Base-by-base conservation (phyloP, 192 early-diverging fungal genomes). In the Coemansia sp. region DNA sequence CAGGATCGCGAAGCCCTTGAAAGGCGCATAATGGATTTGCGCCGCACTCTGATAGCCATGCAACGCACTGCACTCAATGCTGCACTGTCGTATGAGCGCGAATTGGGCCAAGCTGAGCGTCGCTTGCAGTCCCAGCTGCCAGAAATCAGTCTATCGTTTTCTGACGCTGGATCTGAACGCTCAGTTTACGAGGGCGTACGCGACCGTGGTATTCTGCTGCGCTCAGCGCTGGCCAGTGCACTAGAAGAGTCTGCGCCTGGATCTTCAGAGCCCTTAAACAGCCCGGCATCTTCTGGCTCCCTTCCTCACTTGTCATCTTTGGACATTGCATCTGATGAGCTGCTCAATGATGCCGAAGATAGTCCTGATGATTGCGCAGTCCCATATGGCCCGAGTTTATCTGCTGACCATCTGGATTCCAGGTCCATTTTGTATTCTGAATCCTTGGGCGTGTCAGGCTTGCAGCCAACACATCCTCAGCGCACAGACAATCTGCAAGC, bases 31-130 rank as follows among this genome's bases (percentile, higher is more conserved):
- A 69, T 67, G 56, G 76, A 72, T 15, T 59, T 67, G 47, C 68
- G 76, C 6, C 76, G 69, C 51, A 79, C 76, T 11, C 58, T 79
- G 59, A 42, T 79, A 11, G 69, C 65, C 3, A 79, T 79, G 76
- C 76, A 71, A 20, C 63, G 63, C 49, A 79, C 76, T 3, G 76
- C 76, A 4, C 45, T 79, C 2, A 69, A 69, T 28, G 69, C 76
- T 2, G 69, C 76, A 0, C 48, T 79, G 26, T 43, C 69, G 1
- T 79, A 79, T 42, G 76, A 79, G 65, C 69, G 62, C 18, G 69
- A 71, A 51, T 62, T 79, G 7, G 69, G 76, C 30, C 53, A 71
- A 17, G 65, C 65, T 0, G 76, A 79, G 48, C 69, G 65, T 43
- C 60, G 42, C 21, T 60, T 78, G 14, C 23, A 26, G 23, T 26